A percentile compares a stretch with the other conserved stretches of the same genome.
phyloP scores from a whole-genome alignment of 2,329 filamentous ascomycete species.

The Fusarium begoniae region DNA sequence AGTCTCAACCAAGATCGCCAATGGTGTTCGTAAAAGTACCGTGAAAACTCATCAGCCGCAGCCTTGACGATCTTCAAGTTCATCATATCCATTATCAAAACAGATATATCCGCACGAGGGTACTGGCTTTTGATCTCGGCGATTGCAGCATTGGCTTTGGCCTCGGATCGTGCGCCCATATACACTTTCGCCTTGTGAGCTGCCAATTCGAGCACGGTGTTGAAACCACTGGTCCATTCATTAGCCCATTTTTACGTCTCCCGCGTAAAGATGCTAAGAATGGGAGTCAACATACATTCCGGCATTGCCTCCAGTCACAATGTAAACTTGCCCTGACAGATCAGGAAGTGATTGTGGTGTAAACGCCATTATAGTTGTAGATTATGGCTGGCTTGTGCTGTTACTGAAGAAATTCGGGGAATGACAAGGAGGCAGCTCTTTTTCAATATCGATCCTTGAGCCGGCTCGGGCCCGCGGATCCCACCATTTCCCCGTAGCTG shows the following conservation, averaged over 20 bases:
- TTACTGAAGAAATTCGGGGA: not conserved
- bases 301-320: not conserved
- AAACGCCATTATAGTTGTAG: not conserved
- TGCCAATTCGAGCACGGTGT: not conserved
- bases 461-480: not conserved
- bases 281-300: not conserved
- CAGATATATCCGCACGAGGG: not conserved
- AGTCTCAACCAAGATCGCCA: not conserved
- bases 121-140: not conserved
- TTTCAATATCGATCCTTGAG: not conserved
- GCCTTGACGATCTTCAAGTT: not conserved
- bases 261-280: no score
- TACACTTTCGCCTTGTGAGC: constrained; percentile 10
- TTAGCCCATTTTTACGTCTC: not conserved
- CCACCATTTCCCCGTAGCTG: not conserved
- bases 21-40: not conserved
- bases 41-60: not conserved
- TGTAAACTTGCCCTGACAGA: not conserved
- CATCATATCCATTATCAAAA: constrained; percentile 4
- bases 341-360: not conserved
- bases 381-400: not conserved
- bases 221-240: not conserved
- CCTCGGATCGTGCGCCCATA: not conserved
- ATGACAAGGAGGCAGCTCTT: not conserved
- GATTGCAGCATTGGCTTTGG: not conserved